Percentiles rank a stretch among this genome's conserved stretches.
Conservation (phyloP, 495 filamentous ascomycete genomes). For the Lentithecium fluviatile region DNA sequence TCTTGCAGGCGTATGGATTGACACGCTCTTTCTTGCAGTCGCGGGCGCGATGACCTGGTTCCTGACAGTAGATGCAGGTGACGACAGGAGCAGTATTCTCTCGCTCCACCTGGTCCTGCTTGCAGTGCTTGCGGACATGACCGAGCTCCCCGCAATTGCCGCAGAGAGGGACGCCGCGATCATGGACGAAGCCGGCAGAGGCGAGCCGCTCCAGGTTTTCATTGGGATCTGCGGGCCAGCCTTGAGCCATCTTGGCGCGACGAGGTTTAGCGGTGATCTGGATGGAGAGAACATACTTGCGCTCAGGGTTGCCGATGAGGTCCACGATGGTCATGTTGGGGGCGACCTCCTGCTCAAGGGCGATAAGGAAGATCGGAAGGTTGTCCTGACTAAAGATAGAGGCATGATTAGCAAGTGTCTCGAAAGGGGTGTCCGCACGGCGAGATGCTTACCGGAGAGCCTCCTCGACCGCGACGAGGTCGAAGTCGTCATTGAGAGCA, state of each 20-base stretch:
- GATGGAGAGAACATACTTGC: constrained; percentile 72
- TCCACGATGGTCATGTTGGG: constrained; percentile 73
- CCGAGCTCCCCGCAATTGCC: constrained; percentile 71
- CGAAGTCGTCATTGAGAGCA: constrained; percentile 61
- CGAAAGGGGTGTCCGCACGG: too few species aligned
- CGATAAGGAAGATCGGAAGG: constrained; percentile 70
- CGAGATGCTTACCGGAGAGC: too few species aligned
- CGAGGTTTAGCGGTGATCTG: constrained; percentile 62
- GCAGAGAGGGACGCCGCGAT: constrained; percentile 68
- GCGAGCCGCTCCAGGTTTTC: constrained; percentile 73
- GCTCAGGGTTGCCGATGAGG: constrained; percentile 74
- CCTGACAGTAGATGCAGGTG: constrained; percentile 73
- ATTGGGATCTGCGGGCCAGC: constrained; percentile 63
- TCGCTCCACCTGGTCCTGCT: constrained; percentile 53
- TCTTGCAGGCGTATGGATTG: constrained; percentile 69
- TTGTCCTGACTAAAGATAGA: too few species aligned
- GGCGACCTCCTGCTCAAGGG: constrained; percentile 52
- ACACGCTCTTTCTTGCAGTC: constrained; percentile 61
- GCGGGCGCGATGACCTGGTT: constrained; percentile 64
- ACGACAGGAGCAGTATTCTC: constrained; percentile 46
- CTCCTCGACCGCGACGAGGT: constrained; percentile 69
- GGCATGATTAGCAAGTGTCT: too few species aligned
- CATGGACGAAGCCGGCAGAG: constrained; percentile 68
- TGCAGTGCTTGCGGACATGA: constrained; percentile 65
- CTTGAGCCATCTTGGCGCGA: constrained; percentile 57